Percentiles rank a stretch among this genome's conserved stretches.
phyloP scores from a whole-genome alignment of 352 stramenopile species.

The Phytopythium kandeliae region DNA sequence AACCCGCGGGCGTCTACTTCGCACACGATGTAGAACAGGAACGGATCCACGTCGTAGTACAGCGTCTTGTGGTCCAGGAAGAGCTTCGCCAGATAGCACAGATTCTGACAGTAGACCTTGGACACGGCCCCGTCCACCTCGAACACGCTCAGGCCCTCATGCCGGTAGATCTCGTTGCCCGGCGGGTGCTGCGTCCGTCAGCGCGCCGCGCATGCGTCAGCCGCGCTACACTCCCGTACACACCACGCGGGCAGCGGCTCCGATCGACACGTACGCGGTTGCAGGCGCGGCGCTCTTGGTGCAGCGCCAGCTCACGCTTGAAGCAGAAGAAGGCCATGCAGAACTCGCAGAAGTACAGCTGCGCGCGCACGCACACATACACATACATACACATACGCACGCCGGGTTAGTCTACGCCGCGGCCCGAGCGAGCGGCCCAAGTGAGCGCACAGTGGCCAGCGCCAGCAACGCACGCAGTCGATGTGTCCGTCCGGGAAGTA shows the following conservation, averaged over 20 bases:
- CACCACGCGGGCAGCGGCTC: too few relatives aligned
- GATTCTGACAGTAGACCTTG: slow-evolving; percentile 97
- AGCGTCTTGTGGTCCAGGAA: slow-evolving; percentile 99
- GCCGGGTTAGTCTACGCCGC: too few relatives aligned
- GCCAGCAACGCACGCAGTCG: slow-evolving; percentile 53
- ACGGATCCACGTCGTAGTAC: slow-evolving; percentile 99
- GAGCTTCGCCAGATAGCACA: slow-evolving; percentile 99
- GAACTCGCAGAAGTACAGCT: slow-evolving; percentile 89
- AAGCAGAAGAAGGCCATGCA: slow-evolving; percentile 86
- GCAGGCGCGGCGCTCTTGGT: slow-evolving; percentile 63
- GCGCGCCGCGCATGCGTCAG: not conserved
- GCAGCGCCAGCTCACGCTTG: slow-evolving; percentile 60
- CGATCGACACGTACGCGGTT: slow-evolving; percentile 35
- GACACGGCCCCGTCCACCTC: slow-evolving; percentile 96
- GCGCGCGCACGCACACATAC: too few relatives aligned
- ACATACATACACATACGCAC: too few relatives aligned
- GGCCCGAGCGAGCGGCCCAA: too few relatives aligned
- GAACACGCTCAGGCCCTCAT: slow-evolving; percentile 95
- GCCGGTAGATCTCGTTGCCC: slow-evolving; percentile 91
- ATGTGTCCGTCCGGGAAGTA: slow-evolving; percentile 84
- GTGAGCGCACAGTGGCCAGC: not conserved
- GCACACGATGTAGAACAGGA: slow-evolving; percentile 99
- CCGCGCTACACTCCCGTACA: too few relatives aligned
- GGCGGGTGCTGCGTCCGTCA: slow-evolving; percentile 45
- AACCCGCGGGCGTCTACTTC: slow-evolving; percentile 90